Evolutionary conservation across 352 stramenopile genomes (phyloP).

Genomic region (Thraustochytrium sp.): DNA sequence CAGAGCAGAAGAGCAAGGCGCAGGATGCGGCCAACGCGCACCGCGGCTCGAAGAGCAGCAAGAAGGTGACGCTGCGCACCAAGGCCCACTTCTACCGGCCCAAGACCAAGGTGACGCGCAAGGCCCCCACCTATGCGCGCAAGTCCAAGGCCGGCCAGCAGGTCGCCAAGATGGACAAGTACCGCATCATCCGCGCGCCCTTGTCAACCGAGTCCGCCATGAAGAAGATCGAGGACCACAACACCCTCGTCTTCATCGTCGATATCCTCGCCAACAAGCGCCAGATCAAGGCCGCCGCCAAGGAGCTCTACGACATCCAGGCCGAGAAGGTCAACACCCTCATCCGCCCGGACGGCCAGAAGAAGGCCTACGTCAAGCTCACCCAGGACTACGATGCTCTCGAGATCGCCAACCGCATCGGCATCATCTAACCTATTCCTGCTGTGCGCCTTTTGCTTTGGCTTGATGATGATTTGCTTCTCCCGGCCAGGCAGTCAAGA

Average conservation of each 20-base stretch:
- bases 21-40: constrained; percentile 35
- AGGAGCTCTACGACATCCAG: constrained; percentile 99
- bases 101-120: constrained; percentile 89
- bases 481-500: too few relatives aligned
- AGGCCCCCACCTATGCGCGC: constrained; percentile 91
- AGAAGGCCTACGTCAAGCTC: constrained; percentile 99
- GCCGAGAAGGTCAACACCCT: constrained; percentile 99
- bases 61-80: constrained; percentile 47
- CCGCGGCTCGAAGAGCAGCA: constrained; percentile 33
- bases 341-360: constrained; percentile 97
- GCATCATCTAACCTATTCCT: constrained; percentile 78
- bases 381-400: constrained; percentile 98
- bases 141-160: constrained; percentile 62
- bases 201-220: constrained; percentile 99
- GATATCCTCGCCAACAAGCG: constrained; percentile 99
- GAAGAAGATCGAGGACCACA: constrained; percentile 99
- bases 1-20: not conserved
- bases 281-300: constrained; percentile 99
- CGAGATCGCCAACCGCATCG: constrained; percentile 99
- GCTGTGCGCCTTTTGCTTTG: not conserved
- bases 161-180: constrained; percentile 95
- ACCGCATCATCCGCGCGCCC: constrained; percentile 98
- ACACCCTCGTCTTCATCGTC: constrained; percentile 99
- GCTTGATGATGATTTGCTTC: not conserved
- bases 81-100: constrained; percentile 99